A percentile compares a stretch with the other conserved stretches of the same genome.
Conservation (phyloP, 345 rosid species). For the Citrus sinensis region DNA sequence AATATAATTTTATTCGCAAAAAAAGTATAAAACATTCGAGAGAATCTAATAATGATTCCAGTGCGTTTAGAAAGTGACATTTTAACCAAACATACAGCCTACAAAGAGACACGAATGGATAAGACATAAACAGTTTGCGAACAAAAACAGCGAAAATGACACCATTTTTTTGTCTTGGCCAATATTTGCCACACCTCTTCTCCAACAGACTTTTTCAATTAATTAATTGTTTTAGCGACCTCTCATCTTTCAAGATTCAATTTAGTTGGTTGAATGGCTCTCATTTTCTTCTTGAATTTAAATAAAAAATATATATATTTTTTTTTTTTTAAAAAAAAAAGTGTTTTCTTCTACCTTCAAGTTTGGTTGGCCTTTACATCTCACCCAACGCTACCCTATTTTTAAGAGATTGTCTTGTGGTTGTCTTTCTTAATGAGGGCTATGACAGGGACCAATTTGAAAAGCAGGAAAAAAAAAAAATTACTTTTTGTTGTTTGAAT, state of each 20-base stretch:
- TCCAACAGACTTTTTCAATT: constrained; percentile 1
- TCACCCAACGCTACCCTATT: background rate
- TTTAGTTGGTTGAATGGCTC: background rate
- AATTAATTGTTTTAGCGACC: background rate
- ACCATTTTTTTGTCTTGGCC: background rate
- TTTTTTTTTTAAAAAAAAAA: background rate
- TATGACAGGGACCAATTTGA: constrained; percentile 5
- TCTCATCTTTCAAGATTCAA: background rate
- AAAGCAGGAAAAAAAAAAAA: background rate
- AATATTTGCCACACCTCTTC: background rate
- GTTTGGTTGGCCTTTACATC: constrained; percentile 19
- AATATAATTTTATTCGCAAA: too few species aligned
- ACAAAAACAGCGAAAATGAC: constrained; percentile 33
- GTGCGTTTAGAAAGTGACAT: constrained; percentile 23
- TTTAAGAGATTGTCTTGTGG: constrained; percentile 33
- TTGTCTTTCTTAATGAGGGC: constrained; percentile 31
- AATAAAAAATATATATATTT: background rate
- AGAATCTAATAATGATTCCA: constrained; percentile 3
- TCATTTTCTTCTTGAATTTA: background rate
- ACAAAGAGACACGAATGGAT: constrained; percentile 26
- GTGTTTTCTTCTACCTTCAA: constrained; percentile 3
- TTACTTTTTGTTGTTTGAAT: background rate
- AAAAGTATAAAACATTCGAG: background rate
- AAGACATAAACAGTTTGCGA: constrained; percentile 25
- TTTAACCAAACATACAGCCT: constrained; percentile 28